Conservation (phyloP, 1,284 basidiomycete genomes). For the Sutorius eximius region DNA sequence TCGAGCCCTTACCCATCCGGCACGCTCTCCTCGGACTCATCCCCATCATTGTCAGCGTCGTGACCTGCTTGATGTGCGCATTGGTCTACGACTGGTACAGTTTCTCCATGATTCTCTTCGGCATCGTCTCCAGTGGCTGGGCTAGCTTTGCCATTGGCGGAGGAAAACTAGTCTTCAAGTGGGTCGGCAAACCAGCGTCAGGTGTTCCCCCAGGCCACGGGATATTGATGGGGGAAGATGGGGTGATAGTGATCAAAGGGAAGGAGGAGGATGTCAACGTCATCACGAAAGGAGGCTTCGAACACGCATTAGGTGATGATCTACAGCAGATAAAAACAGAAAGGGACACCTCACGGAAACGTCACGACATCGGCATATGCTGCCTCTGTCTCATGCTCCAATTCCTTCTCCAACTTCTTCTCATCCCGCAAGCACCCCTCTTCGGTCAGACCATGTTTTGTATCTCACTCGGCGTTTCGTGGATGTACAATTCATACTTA, state of each 20-base stretch:
- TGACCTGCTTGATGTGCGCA: slow-evolving; percentile 22
- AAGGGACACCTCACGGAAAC: background rate
- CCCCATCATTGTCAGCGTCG: slow-evolving; percentile 25
- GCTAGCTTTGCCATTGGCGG: slow-evolving; percentile 21
- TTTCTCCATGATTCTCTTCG: slow-evolving; percentile 32
- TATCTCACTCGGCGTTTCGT: slow-evolving; percentile 28
- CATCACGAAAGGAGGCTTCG: slow-evolving; percentile 31
- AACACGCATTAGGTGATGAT: slow-evolving; percentile 4
- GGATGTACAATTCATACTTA: slow-evolving; percentile 30
- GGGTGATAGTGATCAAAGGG: slow-evolving; percentile 28
- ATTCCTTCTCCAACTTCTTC: slow-evolving; percentile 28
- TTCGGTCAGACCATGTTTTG: slow-evolving; percentile 33
- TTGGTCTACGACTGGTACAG: slow-evolving; percentile 25
- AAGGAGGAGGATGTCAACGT: slow-evolving; percentile 30
- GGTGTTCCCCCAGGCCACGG: slow-evolving; percentile 26
- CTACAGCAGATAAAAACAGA: background rate
- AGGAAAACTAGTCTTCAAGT: slow-evolving; percentile 17
- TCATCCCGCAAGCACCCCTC: slow-evolving; percentile 29
- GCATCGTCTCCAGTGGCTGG: slow-evolving; percentile 31
- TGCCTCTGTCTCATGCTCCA: slow-evolving; percentile 25
- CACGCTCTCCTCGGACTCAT: slow-evolving; percentile 22
- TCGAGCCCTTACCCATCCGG: background rate
- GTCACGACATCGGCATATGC: slow-evolving; percentile 21
- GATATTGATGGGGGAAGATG: slow-evolving; percentile 11
- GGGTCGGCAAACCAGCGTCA: background rate